Evolutionary conservation across 2,329 filamentous ascomycete genomes (phyloP).

Genomic region (Cercospora janseana): DNA sequence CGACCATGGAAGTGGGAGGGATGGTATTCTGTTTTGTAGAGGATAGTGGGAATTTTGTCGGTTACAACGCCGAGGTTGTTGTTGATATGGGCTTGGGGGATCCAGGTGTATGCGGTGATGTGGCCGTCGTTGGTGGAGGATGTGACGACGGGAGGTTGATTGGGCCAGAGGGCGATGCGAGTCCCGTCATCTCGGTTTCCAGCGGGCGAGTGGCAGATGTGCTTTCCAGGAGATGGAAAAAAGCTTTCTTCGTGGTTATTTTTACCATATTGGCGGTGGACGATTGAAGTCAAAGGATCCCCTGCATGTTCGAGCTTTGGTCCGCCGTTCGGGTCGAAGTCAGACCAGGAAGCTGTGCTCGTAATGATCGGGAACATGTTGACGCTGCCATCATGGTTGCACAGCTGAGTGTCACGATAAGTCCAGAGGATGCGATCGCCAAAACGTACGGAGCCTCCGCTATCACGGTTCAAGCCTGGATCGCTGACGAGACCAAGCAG

Average conservation of each 20-base stretch:
- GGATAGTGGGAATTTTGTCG: conserved; percentile 17
- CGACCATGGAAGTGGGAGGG: conserved; percentile 14
- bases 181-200: conserved; percentile 20
- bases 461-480: conserved; percentile 21
- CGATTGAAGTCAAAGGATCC: conserved; percentile 11
- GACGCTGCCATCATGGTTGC: conserved; percentile 18
- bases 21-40: conserved; percentile 20
- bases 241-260: conserved; percentile 18
- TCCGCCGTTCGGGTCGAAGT: conserved; percentile 16
- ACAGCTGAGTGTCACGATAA: conserved; percentile 22
- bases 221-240: conserved; percentile 14
- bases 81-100: conserved; percentile 19
- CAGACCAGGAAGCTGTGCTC: conserved; percentile 24
- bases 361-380: conserved; percentile 23
- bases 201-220: conserved; percentile 16
- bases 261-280: conserved; percentile 19
- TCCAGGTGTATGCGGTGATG: conserved; percentile 23
- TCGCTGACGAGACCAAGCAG: conserved; percentile 21
- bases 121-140: conserved; percentile 13
- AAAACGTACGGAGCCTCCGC: conserved; percentile 20
- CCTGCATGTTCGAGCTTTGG: conserved; percentile 17
- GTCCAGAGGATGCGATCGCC: conserved; percentile 23
- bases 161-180: conserved; percentile 20
- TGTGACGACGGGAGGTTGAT: conserved; percentile 21
- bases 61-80: conserved; percentile 15